phyloP scores from a whole-genome alignment of 306 rosid genomes.

The Urtica urens region DNA sequence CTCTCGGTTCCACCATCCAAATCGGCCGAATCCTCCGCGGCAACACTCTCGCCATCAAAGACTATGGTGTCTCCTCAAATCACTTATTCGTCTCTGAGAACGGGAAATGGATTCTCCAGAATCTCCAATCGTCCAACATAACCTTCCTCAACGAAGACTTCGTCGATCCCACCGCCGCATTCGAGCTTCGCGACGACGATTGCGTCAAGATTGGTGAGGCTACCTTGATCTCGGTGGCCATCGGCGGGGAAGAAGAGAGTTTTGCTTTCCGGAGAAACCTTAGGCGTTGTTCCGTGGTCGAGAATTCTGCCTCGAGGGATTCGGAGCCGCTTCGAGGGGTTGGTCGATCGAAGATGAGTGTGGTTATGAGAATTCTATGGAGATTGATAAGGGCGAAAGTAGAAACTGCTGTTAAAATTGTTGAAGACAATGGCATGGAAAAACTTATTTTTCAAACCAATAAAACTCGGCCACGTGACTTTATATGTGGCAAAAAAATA shows the following conservation, averaged over 20 bases:
- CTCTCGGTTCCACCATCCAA: conserved; percentile 29
- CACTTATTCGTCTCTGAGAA: conserved; percentile 41
- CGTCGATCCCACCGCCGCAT: conserved; percentile 27
- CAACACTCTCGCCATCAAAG: conserved; percentile 58
- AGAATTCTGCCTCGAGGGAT: too few species aligned
- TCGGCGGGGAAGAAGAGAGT: conserved; percentile 9
- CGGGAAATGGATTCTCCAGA: conserved; percentile 44
- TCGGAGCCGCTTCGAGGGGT: too few species aligned
- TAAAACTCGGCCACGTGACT: too few species aligned
- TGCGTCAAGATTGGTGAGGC: conserved; percentile 51
- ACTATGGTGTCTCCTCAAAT: conserved; percentile 59
- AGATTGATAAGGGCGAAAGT: too few species aligned
- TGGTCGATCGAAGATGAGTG: too few species aligned
- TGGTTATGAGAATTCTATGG: too few species aligned
- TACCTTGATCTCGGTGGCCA: conserved; percentile 37
- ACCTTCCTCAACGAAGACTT: conserved; percentile 39
- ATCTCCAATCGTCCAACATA: conserved; percentile 74
- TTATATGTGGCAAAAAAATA: too few species aligned
- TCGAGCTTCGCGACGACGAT: conserved; percentile 34
- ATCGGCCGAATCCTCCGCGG: conserved; percentile 64
- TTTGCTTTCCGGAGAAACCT: too few species aligned
- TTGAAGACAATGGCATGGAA: too few species aligned
- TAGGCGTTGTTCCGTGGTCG: too few species aligned
- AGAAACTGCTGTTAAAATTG: too few species aligned
- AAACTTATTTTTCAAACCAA: too few species aligned